A percentile compares a stretch with the other conserved stretches of the same genome.
Conservation (phyloP, 257 asterid species). For the Catharanthus roseus region DNA sequence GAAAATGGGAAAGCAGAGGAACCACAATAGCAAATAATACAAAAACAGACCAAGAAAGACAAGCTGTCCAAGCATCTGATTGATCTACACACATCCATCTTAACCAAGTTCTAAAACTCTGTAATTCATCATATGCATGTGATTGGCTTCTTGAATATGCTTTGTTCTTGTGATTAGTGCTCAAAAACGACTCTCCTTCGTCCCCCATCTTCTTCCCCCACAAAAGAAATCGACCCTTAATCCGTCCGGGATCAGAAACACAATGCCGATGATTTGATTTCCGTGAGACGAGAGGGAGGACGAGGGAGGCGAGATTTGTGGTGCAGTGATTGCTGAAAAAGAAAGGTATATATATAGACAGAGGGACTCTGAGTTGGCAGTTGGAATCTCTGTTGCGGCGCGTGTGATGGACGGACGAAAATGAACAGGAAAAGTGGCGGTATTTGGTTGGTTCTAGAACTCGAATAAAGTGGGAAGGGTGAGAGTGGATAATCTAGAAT, state of each 20-base stretch:
- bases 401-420: slow-evolving; percentile 18
- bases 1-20: slow-evolving; percentile 74
- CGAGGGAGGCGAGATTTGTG: slow-evolving; percentile 9
- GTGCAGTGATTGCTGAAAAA: background rate
- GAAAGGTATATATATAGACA: background rate
- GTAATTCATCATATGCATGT: slow-evolving; percentile 69
- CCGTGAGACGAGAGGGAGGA: background rate
- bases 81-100: slow-evolving; percentile 93
- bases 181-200: slow-evolving; percentile 23
- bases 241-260: no score
- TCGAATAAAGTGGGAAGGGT: background rate
- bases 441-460: background rate
- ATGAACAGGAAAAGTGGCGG: slow-evolving; percentile 18
- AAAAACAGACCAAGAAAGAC: slow-evolving; percentile 74
- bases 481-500: slow-evolving; percentile 1
- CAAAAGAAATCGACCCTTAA: background rate
- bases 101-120: slow-evolving; percentile 70
- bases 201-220: slow-evolving; percentile 43
- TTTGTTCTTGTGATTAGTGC: slow-evolving; percentile 11
- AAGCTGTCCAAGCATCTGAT: slow-evolving; percentile 47
- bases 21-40: slow-evolving; percentile 43
- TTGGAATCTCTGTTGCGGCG: background rate
- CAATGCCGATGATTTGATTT: background rate
- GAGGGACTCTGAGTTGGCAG: slow-evolving; percentile 8
- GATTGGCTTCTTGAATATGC: slow-evolving; percentile 44